A percentile compares a stretch with the other conserved stretches of the same genome.
These are phyloP conservation scores for Mortierella sp. DNA, from an alignment of 371 early-diverging fungal species.

Conservation along the genomic window DNA sequence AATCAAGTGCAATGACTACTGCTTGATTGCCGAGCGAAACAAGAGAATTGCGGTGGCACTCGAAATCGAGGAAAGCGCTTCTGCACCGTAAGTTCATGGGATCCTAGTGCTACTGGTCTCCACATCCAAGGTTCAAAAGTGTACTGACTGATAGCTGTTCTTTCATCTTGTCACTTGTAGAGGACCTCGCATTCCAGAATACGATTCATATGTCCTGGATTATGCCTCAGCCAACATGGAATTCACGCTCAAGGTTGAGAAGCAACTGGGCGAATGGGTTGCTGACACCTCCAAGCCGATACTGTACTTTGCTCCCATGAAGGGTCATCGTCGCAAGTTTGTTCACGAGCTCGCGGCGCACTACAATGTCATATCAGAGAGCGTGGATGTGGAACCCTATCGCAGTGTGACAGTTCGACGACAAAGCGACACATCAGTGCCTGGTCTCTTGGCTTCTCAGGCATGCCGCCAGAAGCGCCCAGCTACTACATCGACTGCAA, in stretches of 20 bases:
- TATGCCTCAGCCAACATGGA: slow-evolving; percentile 65
- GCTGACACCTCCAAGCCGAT: slow-evolving; percentile 60
- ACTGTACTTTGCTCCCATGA: slow-evolving; percentile 76
- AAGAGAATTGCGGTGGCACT: slow-evolving; percentile 76
- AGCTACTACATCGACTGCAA: neutral
- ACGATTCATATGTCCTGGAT: slow-evolving; percentile 69
- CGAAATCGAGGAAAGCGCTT: slow-evolving; percentile 57
- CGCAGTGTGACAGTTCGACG: slow-evolving; percentile 76
- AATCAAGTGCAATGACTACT: slow-evolving; percentile 76
- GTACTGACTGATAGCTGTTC: neutral
- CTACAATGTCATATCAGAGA: slow-evolving; percentile 72
- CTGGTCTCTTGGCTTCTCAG: slow-evolving; percentile 48
- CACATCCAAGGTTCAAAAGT: too few species aligned
- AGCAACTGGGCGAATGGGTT: slow-evolving; percentile 67
- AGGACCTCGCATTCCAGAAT: slow-evolving; percentile 58
- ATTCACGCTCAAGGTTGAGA: slow-evolving; percentile 75
- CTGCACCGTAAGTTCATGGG: slow-evolving; percentile 21
- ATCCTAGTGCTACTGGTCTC: too few species aligned
- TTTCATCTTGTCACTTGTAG: neutral
- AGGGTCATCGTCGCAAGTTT: slow-evolving; percentile 69
- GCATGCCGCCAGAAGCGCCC: slow-evolving; percentile 42
- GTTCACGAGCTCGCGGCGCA: slow-evolving; percentile 76
- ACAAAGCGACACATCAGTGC: slow-evolving; percentile 53
- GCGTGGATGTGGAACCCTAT: slow-evolving; percentile 79
- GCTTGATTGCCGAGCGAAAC: slow-evolving; percentile 79